phyloP scores from a whole-genome alignment of 805 yeast species.

The Lipomyces anomalus region DNA sequence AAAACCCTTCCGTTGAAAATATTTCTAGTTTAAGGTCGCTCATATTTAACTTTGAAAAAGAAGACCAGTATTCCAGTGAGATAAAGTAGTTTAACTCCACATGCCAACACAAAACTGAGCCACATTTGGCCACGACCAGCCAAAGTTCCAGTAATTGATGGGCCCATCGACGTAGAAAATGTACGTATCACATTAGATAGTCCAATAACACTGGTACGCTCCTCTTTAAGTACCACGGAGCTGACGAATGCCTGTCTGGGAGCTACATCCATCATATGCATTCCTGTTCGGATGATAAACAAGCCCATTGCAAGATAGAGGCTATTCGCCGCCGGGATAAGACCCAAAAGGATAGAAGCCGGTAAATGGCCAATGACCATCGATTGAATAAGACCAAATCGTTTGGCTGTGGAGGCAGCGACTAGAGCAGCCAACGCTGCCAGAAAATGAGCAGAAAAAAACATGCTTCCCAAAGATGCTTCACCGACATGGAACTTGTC shows the following conservation, averaged over 20 bases:
- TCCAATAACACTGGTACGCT: conserved; percentile 73
- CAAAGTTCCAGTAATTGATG: conserved; percentile 66
- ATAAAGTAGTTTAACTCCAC: conserved; percentile 31
- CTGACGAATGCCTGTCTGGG: conserved; percentile 79
- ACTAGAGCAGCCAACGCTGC: conserved; percentile 68
- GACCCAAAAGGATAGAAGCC: conserved; percentile 56
- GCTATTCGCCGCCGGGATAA: conserved; percentile 44
- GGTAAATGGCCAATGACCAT: conserved; percentile 71
- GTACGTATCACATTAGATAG: conserved; percentile 81
- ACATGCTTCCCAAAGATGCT: conserved; percentile 56
- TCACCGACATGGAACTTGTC: conserved; percentile 50
- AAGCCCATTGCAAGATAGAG: conserved; percentile 44
- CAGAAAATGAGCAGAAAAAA: conserved; percentile 54
- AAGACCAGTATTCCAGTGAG: conserved; percentile 27
- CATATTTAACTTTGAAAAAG: too few species aligned
- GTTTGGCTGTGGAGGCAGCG: conserved; percentile 61
- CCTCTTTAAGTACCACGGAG: conserved; percentile 53
- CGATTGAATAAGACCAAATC: conserved; percentile 70
- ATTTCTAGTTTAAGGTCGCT: too few species aligned
- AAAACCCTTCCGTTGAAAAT: too few species aligned
- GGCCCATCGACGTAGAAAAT: conserved; percentile 75
- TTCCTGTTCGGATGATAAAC: conserved; percentile 51
- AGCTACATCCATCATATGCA: conserved; percentile 81
- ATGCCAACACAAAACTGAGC: conserved; percentile 31
- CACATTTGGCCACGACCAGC: conserved; percentile 41